Evolutionary conservation across 495 filamentous ascomycete genomes (phyloP).

Genomic region (Neurospora sp.): DNA sequence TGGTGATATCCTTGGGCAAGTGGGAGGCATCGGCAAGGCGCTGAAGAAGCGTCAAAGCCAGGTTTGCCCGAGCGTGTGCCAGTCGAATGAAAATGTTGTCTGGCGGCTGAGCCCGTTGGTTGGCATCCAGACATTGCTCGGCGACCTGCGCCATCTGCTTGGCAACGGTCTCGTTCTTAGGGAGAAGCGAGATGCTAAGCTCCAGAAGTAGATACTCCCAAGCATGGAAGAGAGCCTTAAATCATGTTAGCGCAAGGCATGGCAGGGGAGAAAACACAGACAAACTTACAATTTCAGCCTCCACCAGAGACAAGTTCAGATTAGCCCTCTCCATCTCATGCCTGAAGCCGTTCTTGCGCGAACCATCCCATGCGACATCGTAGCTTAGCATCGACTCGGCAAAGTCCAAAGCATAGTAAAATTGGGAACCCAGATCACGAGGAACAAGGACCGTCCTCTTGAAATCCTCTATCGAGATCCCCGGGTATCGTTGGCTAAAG

Average conservation of each 20-base stretch:
- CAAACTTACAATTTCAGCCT: constrained; percentile 73
- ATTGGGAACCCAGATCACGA: constrained; percentile 56
- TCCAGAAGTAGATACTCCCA: constrained; percentile 88
- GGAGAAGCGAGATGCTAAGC: constrained; percentile 58
- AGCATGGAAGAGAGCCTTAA: constrained; percentile 63
- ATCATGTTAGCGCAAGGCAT: constrained; percentile 17
- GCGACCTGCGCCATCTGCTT: constrained; percentile 57
- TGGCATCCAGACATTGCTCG: constrained; percentile 62
- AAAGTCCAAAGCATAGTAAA: constrained; percentile 70
- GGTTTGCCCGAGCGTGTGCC: constrained; percentile 58
- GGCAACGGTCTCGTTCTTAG: constrained; percentile 46
- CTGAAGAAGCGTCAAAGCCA: constrained; percentile 69
- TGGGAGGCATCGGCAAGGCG: constrained; percentile 56
- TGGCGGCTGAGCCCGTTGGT: constrained; percentile 52
- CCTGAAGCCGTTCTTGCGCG: constrained; percentile 57
- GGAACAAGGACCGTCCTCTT: constrained; percentile 59
- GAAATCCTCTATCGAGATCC: constrained; percentile 61
- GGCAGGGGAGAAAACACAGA: background rate
- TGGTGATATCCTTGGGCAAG: constrained; percentile 48
- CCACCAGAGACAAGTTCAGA: constrained; percentile 78
- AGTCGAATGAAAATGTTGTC: constrained; percentile 65
- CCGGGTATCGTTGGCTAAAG: constrained; percentile 63
- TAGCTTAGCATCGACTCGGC: constrained; percentile 65
- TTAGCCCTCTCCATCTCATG: constrained; percentile 79
- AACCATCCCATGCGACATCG: constrained; percentile 65